Conservation (phyloP, 2,329 filamentous ascomycete genomes). For the Colletotrichum kahawae region DNA sequence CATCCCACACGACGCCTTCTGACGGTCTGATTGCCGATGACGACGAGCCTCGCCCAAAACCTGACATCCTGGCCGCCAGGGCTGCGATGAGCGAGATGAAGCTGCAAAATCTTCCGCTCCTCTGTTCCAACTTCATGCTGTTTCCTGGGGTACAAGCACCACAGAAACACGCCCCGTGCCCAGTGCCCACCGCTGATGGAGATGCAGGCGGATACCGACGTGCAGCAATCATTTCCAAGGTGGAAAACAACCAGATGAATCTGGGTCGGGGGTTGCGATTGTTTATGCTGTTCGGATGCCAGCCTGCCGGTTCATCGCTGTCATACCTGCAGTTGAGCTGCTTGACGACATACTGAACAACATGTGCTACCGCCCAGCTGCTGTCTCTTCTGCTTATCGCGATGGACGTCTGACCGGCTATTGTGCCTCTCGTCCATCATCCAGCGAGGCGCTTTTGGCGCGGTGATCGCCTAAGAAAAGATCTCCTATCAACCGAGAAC, state of each 20-base stretch:
- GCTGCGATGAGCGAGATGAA: not conserved
- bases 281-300: not conserved
- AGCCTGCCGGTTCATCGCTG: not conserved
- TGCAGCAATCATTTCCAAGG: not conserved
- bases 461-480: not conserved
- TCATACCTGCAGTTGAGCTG: not conserved
- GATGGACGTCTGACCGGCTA: not conserved
- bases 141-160: slow-evolving; percentile 6
- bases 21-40: slow-evolving; percentile 8
- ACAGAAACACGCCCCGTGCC: not conserved
- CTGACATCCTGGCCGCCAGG: not conserved
- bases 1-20: not conserved
- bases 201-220: not conserved
- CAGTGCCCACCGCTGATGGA: not conserved
- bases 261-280: not conserved
- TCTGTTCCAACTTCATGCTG: slow-evolving; percentile 1
- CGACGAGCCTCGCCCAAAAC: not conserved
- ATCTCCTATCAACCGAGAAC: not conserved
- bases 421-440: not conserved
- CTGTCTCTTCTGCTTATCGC: not conserved
- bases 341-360: not conserved
- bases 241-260: not conserved
- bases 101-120: not conserved
- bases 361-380: not conserved
- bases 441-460: not conserved